phyloP scores from a whole-genome alignment of 176 grass and related monocot genomes.

The Hordeum marinum region DNA sequence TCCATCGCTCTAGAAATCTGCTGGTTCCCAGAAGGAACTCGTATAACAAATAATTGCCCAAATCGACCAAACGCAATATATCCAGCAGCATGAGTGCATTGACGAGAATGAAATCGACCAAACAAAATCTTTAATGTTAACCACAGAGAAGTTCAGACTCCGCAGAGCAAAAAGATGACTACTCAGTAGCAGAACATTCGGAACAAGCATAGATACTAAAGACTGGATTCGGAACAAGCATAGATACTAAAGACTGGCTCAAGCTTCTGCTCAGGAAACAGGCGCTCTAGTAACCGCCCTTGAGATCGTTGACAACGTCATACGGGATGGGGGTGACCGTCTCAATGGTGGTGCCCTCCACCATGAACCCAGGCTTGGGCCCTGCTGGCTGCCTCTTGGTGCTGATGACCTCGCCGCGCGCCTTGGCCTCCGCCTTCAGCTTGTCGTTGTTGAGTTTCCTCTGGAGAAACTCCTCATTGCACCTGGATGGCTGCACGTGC shows the following conservation, averaged over 20 bases:
- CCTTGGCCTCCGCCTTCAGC: conserved; percentile 77
- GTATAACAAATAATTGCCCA: too few species aligned
- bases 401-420: conserved; percentile 76
- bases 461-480: conserved; percentile 65
- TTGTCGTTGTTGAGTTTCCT: conserved; percentile 83
- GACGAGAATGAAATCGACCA: neutral
- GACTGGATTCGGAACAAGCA: conserved; percentile 24
- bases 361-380: conserved; percentile 93
- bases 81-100: too few species aligned
- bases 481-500: conserved; percentile 82
- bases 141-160: conserved; percentile 29
- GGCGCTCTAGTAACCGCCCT: conserved; percentile 80
- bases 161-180: conserved; percentile 28
- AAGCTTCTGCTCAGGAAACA: conserved; percentile 3
- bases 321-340: conserved; percentile 91
- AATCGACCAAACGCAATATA: neutral
- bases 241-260: conserved; percentile 9
- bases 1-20: too few species aligned
- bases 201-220: conserved; percentile 28
- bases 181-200: conserved; percentile 23
- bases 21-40: too few species aligned
- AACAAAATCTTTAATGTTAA: conserved; percentile 39
- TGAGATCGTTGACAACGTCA: conserved; percentile 96
- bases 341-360: conserved; percentile 64
- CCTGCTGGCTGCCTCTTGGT: conserved; percentile 80